These are phyloP conservation scores for Neoboletus subvelutipes DNA, from an alignment of 768 basidiomycete species.

Conservation along the genomic window DNA sequence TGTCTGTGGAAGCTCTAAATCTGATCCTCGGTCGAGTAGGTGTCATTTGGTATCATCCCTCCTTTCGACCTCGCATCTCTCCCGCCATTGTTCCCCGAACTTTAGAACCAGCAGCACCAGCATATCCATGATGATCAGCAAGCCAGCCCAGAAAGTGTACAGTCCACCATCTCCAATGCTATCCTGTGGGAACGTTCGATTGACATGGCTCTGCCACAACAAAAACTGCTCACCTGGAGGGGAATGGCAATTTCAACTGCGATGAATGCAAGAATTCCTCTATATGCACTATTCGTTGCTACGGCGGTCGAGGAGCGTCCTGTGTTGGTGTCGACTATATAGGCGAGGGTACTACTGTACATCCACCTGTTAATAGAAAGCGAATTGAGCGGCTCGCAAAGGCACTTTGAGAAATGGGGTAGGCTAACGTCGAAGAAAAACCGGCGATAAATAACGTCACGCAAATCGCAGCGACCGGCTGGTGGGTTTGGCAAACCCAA, in stretches of 20 bases:
- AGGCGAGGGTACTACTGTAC: slow-evolving; percentile 71
- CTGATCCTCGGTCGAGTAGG: not conserved
- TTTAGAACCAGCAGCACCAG: slow-evolving; percentile 57
- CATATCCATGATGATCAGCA: slow-evolving; percentile 52
- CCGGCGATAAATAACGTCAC: slow-evolving; percentile 71
- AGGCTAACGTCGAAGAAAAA: slow-evolving; percentile 48
- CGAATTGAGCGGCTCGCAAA: not conserved
- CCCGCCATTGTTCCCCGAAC: slow-evolving; percentile 63
- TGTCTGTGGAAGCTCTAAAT: not conserved
- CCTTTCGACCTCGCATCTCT: slow-evolving; percentile 46
- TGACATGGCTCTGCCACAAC: not conserved
- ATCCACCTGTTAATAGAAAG: slow-evolving; percentile 40
- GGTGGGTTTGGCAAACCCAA: slow-evolving; percentile 67
- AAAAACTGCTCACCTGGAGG: slow-evolving; percentile 42
- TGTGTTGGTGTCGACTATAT: slow-evolving; percentile 82
- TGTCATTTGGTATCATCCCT: slow-evolving; percentile 3
- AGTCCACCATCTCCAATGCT: slow-evolving; percentile 31
- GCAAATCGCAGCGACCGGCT: slow-evolving; percentile 67
- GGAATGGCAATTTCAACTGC: slow-evolving; percentile 79
- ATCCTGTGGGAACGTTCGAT: slow-evolving; percentile 10
- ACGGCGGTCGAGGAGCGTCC: slow-evolving; percentile 79
- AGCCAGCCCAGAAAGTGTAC: slow-evolving; percentile 44
- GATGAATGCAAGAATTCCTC: slow-evolving; percentile 67
- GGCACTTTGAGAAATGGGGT: not conserved
- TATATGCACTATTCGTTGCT: slow-evolving; percentile 73